Evolutionary conservation across 2,329 filamentous ascomycete species (phyloP), one percentile per base, ranked within the genome.

Genomic region (Chrysoporthe deuterocubensis): DNA sequence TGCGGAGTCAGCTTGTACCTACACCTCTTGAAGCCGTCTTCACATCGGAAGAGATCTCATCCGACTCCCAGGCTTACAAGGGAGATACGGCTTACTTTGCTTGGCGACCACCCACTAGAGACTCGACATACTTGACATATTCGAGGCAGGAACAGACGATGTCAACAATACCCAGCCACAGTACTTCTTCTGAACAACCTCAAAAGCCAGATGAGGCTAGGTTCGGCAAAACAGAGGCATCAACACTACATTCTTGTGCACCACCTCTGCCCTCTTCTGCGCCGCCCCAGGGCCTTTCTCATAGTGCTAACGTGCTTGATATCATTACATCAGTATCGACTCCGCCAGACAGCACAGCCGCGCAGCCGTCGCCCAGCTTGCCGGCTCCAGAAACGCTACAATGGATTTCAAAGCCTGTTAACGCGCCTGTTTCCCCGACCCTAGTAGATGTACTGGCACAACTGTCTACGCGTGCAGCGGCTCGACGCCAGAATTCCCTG

Each of bases 1-100:
- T 66, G 11, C 60, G 68, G 43, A 67, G 62, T 54, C 65, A 67
- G 32, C 62, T 54, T 2, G 57, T 69, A 9, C 68, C 68, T 11
- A 37, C 65, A 5, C 65, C 65, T 4, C 65, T 69, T 1, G 65
- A 67, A 18, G 54, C 68, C 11, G 64, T 69, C 34, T 69, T 69
- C 14, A 50, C 52, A 7, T 68, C 68, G 6, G 21, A 48, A 46
- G 43, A 48, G 1, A 34, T 40, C 2, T 56, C 59, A n/a, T 42
- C 26, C 2, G 44, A 61, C 3, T 34, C 46, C 16, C 58, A 58
- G 8, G 50, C 65, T 18, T 44, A 61, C 1, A 32, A 40, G 14
- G 52, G 58, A 32, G 56, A 63, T 26, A 61, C 57, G n/a, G 13
- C 40, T n/a, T 48, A 66, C 37, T 69, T 69, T 18, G 61, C 68